phyloP scores from a whole-genome alignment of 176 grass and related monocot genomes.

The Aegilops speltoides region DNA sequence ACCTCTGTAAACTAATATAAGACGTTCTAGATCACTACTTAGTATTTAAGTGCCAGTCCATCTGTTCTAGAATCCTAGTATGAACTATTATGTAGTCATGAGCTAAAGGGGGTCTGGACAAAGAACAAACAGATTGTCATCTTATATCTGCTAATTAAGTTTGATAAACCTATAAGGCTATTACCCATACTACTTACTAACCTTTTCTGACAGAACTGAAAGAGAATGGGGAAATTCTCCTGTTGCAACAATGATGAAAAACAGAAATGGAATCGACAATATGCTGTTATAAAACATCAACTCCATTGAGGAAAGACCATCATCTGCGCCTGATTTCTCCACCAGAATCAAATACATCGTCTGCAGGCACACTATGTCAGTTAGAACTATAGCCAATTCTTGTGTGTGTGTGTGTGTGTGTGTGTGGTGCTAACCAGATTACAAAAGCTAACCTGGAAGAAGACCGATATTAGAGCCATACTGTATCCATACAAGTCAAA shows the following conservation, averaged over 20 bases:
- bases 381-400: constrained; percentile 10
- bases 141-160: neutral
- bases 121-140: neutral
- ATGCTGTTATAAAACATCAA: constrained; percentile 93
- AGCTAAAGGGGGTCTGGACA: neutral
- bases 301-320: constrained; percentile 93
- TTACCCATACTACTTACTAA: constrained; percentile 39
- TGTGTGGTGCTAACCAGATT: neutral
- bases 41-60: neutral
- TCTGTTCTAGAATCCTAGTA: neutral
- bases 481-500: constrained; percentile 92
- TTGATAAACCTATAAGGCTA: neutral
- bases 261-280: constrained; percentile 89
- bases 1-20: too few species aligned
- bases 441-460: constrained; percentile 83
- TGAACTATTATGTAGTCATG: neutral
- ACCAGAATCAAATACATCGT: constrained; percentile 97
- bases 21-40: too few species aligned
- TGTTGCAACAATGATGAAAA: constrained; percentile 89
- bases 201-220: constrained; percentile 75
- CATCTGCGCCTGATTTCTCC: constrained; percentile 93
- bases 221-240: constrained; percentile 93
- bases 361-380: constrained; percentile 52
- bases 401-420: neutral
- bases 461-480: constrained; percentile 94